Evolutionary conservation across 306 rosid genomes (phyloP), one percentile per base, ranked within the genome.

Genomic region (Notholithocarpus densiflorus): DNA sequence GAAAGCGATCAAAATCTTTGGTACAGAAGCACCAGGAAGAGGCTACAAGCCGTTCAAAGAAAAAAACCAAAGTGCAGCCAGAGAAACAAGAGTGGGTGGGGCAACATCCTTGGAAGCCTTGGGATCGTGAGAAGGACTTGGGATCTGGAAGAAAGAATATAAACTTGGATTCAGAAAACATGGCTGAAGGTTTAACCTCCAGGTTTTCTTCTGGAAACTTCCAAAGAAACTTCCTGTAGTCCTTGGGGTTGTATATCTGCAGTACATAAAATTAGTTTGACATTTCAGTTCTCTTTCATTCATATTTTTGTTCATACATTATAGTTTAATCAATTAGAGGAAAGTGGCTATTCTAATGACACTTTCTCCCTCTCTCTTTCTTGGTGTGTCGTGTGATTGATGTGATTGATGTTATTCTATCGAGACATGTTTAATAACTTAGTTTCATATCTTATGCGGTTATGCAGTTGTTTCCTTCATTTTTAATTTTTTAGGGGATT

Each of bases 51-150:
- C 83, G 76, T 43, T 83, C 90, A 4, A 95, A 92, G 92, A 89
- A 88, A 80, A 95, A 89, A 77, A 80, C 90, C 2, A 88, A 84
- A 84, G 87, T 81, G 81, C 83, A 71, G 74, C 32, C 68, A 18
- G 88, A 80, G 71, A 89, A 88, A 74, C 94, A 91, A 75, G 92
- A 92, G 0, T 92, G 98, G 97, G 87, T 76, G 75, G 96, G 94
- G 79, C 87, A 91, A 74, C 99, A 95, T 88, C 99, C 97, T 23
- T 92, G 99, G 97, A 95, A 93, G 84, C 99, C 98, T 79, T 93
- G 94, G 94, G 98, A 95, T 85, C 94, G 99, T 72, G 98, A 95
- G 75, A 92, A 89, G 87, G 99, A 92, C 79, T 84, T 95, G 80
- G 71, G 88, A 5, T 92, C 92, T 72, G 97, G 98, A 80, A 87